Conservation (phyloP, 2,329 filamentous ascomycete genomes). For the Gnomoniopsis smithogilvyi region DNA sequence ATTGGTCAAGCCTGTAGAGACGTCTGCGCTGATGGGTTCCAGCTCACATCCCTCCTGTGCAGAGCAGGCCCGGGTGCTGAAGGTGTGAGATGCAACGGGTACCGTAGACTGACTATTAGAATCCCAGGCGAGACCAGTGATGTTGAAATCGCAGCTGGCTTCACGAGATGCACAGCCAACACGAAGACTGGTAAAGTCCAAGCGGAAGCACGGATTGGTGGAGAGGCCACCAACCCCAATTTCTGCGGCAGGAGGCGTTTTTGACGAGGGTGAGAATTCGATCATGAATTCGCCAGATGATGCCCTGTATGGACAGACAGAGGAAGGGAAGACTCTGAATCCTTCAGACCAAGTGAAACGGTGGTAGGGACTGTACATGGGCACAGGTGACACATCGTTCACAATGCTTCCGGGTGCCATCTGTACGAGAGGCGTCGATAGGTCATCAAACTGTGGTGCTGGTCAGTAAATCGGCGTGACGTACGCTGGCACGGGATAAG, state of each 20-base stretch:
- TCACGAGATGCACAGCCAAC: constrained; percentile 36
- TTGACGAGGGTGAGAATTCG: constrained; percentile 22
- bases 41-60: constrained; percentile 28
- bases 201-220: constrained; percentile 29
- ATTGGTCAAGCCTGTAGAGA: constrained; percentile 26
- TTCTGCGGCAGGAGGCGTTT: constrained; percentile 19
- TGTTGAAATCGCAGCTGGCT: constrained; percentile 32
- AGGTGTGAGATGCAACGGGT: constrained; percentile 22
- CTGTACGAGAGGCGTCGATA: constrained; percentile 7
- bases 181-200: constrained; percentile 33
- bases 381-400: constrained; percentile 4
- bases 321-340: constrained; percentile 28
- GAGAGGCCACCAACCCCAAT: constrained; percentile 22
- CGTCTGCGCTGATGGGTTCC: constrained; percentile 22
- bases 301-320: constrained; percentile 27
- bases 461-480: neutral
- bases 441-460: constrained; percentile 22
- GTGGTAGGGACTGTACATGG: constrained; percentile 23
- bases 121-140: constrained; percentile 32
- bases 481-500: neutral
- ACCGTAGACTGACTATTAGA: constrained; percentile 17
- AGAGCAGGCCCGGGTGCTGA: constrained; percentile 28
- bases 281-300: constrained; percentile 26
- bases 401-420: neutral
- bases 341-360: constrained; percentile 33